These are phyloP conservation scores for Saturnispora serradocipensis DNA, from an alignment of 805 yeast species.

Conservation along the genomic window DNA sequence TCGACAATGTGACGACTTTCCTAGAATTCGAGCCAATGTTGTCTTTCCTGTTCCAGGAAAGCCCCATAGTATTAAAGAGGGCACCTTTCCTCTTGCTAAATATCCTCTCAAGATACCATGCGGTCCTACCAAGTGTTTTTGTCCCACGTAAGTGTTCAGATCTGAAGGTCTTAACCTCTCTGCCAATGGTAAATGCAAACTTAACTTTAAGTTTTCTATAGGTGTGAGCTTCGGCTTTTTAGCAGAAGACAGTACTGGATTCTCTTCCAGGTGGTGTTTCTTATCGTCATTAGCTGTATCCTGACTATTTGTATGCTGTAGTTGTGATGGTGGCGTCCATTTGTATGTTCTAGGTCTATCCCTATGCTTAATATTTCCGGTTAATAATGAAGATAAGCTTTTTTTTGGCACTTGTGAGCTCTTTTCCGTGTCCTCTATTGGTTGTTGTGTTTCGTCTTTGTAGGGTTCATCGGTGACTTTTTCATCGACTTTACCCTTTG, in stretches of 20 bases:
- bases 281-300: background rate
- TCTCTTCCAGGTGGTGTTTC: background rate
- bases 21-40: slow-evolving; percentile 53
- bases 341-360: slow-evolving; percentile 10
- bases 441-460: background rate
- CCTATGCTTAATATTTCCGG: slow-evolving; percentile 6
- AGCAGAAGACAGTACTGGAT: background rate
- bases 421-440: background rate
- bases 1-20: slow-evolving; percentile 41
- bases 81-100: slow-evolving; percentile 54
- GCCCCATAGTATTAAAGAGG: slow-evolving; percentile 88
- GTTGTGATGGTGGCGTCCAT: slow-evolving; percentile 7
- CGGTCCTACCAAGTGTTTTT: slow-evolving; percentile 60
- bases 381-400: slow-evolving; percentile 4
- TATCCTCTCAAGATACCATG: slow-evolving; percentile 61
- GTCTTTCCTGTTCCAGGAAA: slow-evolving; percentile 97
- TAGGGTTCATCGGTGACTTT: background rate
- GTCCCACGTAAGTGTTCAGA: slow-evolving; percentile 74
- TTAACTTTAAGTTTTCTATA: slow-evolving; percentile 14
- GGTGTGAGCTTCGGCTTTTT: slow-evolving; percentile 5
- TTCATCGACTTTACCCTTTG: background rate
- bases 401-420: background rate
- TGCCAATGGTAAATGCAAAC: slow-evolving; percentile 45
- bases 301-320: background rate
- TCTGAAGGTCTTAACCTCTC: slow-evolving; percentile 74